A percentile compares a stretch with the other conserved stretches of the same genome.
Conservation (phyloP, 176 grass and related monocot genomes). For the Triticum monococcum region DNA sequence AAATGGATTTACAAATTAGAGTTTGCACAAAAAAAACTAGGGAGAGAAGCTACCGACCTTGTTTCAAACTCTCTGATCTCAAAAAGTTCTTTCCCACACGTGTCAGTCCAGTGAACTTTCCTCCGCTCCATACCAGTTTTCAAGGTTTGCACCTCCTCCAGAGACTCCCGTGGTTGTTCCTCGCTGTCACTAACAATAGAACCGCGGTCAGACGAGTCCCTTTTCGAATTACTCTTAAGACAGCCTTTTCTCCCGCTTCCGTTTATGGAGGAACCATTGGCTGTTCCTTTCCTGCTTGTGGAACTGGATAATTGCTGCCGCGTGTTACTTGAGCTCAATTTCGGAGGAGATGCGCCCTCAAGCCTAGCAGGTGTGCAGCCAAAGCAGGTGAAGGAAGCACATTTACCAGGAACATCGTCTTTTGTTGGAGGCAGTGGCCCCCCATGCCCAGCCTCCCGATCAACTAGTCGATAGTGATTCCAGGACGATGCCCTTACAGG, state of each 20-base stretch:
- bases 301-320: constrained; percentile 32
- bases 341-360: constrained; percentile 51
- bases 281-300: constrained; percentile 21
- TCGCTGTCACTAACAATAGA: constrained; percentile 49
- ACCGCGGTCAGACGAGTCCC: constrained; percentile 52
- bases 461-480: constrained; percentile 63
- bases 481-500: constrained; percentile 64
- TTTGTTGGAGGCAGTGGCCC: constrained; percentile 47
- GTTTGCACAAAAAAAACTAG: not conserved
- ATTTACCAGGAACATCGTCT: constrained; percentile 54
- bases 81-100: constrained; percentile 79
- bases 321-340: constrained; percentile 33
- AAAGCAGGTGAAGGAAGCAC: constrained; percentile 74
- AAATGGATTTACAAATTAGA: not conserved
- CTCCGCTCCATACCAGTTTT: constrained; percentile 60
- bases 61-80: constrained; percentile 91
- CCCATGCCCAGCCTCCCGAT: constrained; percentile 42
- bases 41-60: constrained; percentile 39
- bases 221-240: constrained; percentile 69
- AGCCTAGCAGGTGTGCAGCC: constrained; percentile 49
- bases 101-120: constrained; percentile 92
- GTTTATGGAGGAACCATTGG: constrained; percentile 20
- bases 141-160: constrained; percentile 63
- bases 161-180: constrained; percentile 51
- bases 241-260: constrained; percentile 57